Evolutionary conservation across 2,329 filamentous ascomycete species (phyloP).

Genomic region (Phialocephala sp.): DNA sequence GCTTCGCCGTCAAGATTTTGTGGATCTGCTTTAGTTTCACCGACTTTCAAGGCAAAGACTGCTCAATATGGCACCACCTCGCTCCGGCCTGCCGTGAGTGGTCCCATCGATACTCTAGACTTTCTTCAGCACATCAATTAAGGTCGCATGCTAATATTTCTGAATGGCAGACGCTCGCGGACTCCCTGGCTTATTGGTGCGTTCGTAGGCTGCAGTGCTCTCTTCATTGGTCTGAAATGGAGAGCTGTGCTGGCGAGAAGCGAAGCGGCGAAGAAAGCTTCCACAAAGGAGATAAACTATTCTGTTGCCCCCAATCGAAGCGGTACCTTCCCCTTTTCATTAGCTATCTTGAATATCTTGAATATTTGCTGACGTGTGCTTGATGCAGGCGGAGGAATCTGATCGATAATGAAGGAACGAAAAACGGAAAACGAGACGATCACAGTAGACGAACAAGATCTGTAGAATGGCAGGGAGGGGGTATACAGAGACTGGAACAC

Average conservation of each 20-base stretch:
- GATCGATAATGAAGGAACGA: conserved; percentile 12
- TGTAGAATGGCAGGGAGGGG: background rate
- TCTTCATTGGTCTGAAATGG: conserved; percentile 43
- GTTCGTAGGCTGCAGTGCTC: conserved; percentile 36
- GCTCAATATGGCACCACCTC: conserved; percentile 28
- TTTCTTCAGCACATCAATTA: background rate
- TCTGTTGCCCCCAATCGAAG: conserved; percentile 41
- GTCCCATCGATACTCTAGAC: background rate
- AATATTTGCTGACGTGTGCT: background rate
- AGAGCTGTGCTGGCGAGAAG: conserved; percentile 41
- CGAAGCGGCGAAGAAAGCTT: conserved; percentile 42
- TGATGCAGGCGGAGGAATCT: background rate
- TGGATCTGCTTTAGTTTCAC: background rate
- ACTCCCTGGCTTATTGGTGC: conserved; percentile 38
- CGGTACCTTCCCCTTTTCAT: conserved; percentile 29
- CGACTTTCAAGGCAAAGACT: background rate
- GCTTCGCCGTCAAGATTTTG: background rate
- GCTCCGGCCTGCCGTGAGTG: conserved; percentile 31
- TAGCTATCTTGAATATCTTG: background rate
- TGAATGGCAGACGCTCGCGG: conserved; percentile 32
- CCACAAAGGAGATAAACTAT: conserved; percentile 36
- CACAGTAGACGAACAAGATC: background rate
- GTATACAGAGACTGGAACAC: conserved; percentile 16
- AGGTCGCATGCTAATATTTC: conserved; percentile 11
- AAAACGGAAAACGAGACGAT: background rate